Evolutionary conservation across 768 basidiomycete species (phyloP).

Genomic region (Crepidotus variabilis): DNA sequence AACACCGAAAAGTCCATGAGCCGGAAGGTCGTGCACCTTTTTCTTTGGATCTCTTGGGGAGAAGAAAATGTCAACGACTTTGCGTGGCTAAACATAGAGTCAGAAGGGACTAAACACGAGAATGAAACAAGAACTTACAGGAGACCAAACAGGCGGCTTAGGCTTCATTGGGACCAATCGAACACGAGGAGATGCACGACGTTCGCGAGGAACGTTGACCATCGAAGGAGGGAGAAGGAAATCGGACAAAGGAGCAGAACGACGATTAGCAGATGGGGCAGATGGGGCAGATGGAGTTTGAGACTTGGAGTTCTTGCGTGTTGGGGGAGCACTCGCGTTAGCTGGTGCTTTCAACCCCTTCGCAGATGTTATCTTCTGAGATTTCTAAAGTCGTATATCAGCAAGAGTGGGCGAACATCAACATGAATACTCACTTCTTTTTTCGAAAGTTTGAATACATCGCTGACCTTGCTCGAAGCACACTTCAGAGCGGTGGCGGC

Average conservation of each 20-base stretch:
- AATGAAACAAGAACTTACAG: neutral
- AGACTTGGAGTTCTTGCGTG: neutral
- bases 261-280: neutral
- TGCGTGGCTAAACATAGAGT: neutral
- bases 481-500: no score
- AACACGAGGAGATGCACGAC: neutral
- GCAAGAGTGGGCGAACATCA: no score
- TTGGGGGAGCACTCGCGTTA: neutral
- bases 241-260: neutral
- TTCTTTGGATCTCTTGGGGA: neutral
- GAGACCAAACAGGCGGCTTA: neutral
- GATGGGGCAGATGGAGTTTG: no score
- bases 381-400: no score
- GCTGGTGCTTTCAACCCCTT: neutral
- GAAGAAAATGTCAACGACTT: neutral
- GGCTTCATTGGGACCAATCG: neutral
- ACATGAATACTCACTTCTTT: no score
- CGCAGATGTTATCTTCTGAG: neutral
- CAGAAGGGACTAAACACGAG: neutral
- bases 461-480: no score
- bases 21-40: neutral
- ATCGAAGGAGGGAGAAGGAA: neutral
- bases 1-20: neutral
- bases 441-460: no score
- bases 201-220: neutral